Evolutionary conservation across 306 rosid genomes (phyloP).

Genomic region (Prunus mira): DNA sequence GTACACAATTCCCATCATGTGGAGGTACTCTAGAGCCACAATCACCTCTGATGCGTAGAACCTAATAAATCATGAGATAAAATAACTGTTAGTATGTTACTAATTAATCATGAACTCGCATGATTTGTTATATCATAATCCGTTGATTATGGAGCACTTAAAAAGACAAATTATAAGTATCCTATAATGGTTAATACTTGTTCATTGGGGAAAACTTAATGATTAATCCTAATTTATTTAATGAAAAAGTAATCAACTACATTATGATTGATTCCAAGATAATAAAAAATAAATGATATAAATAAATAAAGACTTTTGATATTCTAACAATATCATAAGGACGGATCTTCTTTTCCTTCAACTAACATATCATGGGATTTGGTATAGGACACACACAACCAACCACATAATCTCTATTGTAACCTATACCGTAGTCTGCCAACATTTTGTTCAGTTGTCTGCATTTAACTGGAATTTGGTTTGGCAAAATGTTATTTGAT

Average conservation of each 20-base stretch:
- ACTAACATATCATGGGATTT: background rate
- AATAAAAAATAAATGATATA: background rate
- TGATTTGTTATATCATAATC: background rate
- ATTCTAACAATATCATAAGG: background rate
- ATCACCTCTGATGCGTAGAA: constrained; percentile 79
- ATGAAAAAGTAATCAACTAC: background rate
- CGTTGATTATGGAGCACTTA: background rate
- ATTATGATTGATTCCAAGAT: background rate
- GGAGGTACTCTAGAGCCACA: constrained; percentile 80
- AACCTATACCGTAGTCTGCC: background rate
- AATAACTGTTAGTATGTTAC: background rate
- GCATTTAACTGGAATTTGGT: background rate
- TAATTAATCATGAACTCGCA: background rate
- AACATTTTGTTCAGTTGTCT: background rate
- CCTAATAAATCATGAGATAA: constrained; percentile 34
- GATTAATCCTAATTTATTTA: background rate
- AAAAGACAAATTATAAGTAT: background rate
- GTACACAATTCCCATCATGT: constrained; percentile 88
- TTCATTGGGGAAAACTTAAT: background rate
- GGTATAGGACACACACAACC: background rate
- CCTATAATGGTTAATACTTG: background rate
- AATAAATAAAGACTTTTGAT: background rate
- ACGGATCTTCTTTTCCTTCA: background rate
- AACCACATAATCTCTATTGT: background rate
- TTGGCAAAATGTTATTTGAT: background rate